Evolutionary conservation across 2,329 filamentous ascomycete species (phyloP).

Genomic region (Trichothecium sympodiale): DNA sequence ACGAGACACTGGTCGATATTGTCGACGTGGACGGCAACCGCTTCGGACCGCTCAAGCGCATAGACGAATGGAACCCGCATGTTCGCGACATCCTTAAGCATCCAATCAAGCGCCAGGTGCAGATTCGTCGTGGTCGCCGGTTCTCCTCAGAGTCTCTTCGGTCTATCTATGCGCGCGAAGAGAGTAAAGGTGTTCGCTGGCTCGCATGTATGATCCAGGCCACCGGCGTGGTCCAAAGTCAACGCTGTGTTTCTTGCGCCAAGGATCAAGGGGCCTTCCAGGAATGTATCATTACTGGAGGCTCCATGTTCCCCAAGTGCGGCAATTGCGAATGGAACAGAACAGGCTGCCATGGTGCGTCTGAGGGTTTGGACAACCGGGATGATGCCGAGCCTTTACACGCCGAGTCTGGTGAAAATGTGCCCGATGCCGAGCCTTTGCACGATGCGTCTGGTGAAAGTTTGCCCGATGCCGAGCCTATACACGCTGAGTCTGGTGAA

Average conservation of each 20-base stretch:
- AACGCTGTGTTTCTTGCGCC: conserved; percentile 29
- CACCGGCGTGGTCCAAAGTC: conserved; percentile 27
- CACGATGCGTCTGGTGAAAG: no score
- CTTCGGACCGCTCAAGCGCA: conserved; percentile 24
- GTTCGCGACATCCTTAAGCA: conserved; percentile 23
- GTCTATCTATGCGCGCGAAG: conserved; percentile 28
- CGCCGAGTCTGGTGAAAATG: no score
- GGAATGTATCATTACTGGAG: conserved; percentile 31
- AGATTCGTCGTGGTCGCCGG: conserved; percentile 29
- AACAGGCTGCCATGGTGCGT: conserved; percentile 22
- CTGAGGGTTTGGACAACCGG: no score
- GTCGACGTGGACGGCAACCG: conserved; percentile 23
- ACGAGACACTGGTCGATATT: conserved; percentile 19
- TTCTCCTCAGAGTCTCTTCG: conserved; percentile 27
- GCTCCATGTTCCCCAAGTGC: conserved; percentile 31
- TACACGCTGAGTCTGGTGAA: no score
- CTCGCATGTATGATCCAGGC: conserved; percentile 39
- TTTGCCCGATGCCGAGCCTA: conserved; percentile 1
- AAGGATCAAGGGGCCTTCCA: conserved; percentile 32
- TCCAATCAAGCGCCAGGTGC: conserved; percentile 26
- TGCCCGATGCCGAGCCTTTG: no score
- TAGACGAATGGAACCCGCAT: conserved; percentile 28
- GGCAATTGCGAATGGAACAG: conserved; percentile 41
- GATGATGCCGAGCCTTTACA: conserved; percentile 1
- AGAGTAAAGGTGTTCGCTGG: conserved; percentile 33